phyloP scores from a whole-genome alignment of 306 rosid species.

The Medicago ruthenica region DNA sequence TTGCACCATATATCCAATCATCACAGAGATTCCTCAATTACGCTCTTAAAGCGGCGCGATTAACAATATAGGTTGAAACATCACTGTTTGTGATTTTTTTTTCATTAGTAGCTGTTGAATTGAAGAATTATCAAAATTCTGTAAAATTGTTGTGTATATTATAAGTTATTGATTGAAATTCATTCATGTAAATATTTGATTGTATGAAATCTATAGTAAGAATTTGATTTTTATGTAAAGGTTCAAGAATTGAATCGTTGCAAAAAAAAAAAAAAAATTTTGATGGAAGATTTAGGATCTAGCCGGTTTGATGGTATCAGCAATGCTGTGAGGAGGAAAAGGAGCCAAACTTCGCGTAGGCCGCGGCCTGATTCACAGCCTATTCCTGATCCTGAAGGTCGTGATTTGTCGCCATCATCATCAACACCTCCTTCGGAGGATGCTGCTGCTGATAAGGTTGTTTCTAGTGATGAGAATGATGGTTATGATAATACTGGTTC shows the following conservation, averaged over 20 bases:
- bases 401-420: conserved; percentile 62
- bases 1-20: background rate
- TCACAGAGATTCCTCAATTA: background rate
- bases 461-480: conserved; percentile 79
- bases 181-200: conserved; percentile 49
- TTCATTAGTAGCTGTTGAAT: background rate
- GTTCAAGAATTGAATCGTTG: conserved; percentile 20
- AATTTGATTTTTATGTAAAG: conserved; percentile 29
- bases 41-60: background rate
- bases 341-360: conserved; percentile 84
- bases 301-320: conserved; percentile 60
- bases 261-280: background rate
- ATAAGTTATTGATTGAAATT: conserved; percentile 43
- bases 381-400: conserved; percentile 61
- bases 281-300: conserved; percentile 69
- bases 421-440: conserved; percentile 78
- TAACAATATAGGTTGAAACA: background rate
- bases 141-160: conserved; percentile 6
- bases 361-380: conserved; percentile 82
- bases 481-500: conserved; percentile 59
- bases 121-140: background rate
- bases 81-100: background rate
- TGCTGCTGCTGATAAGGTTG: conserved; percentile 56
- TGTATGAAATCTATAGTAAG: conserved; percentile 30
- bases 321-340: conserved; percentile 78